Evolutionary conservation across 176 grass and related monocot genomes (phyloP), one percentile per base, ranked within the genome.

Genomic region (Aegilops speltoides): DNA sequence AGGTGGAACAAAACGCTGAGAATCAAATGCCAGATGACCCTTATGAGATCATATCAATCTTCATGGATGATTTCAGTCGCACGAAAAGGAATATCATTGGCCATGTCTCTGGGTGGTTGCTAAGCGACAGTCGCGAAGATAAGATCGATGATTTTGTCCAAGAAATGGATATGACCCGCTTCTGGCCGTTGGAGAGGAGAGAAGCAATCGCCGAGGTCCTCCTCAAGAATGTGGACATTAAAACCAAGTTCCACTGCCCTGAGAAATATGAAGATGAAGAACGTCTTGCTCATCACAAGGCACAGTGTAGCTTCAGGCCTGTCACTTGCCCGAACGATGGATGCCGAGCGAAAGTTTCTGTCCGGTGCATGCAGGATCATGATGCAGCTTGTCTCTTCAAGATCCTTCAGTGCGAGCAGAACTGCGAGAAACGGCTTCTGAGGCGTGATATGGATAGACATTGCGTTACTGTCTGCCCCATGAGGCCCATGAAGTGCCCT

Each of bases 121-220:
- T 95, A 59, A 95, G 88, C 7, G 91, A 98, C 41, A 94, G 50
- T 67, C 93, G 93, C 2, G 96, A 98, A 50, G 96, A 98, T 19
- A 98, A 98, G 90, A 95, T 98, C 48, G 96, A 98, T 4, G 93
- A 98, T 45, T 98, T 98, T 80, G 90, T 90, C 12, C 93, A 95
- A 60, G 96, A 95, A 52, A 95, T 95, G 91, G 96, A 95, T 75
- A 92, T 82, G 54, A 93, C 92, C 20, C 80, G 48, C 13, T 98
- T 98, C 86, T 98, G 96, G 96, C 79, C 91, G 0, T 56, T 95
- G 6, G 93, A 95, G 6, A 83, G 96, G 37, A 89, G 96, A 13
- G 96, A 98, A 86, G 81, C 37, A 1, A 83, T 98, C 15, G 84
- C 93, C 0, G 93, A 87, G 73, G 75, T 84, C 32, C 85, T 95